phyloP scores from a whole-genome alignment of 257 asterid species.

The Solanum neorickii region DNA sequence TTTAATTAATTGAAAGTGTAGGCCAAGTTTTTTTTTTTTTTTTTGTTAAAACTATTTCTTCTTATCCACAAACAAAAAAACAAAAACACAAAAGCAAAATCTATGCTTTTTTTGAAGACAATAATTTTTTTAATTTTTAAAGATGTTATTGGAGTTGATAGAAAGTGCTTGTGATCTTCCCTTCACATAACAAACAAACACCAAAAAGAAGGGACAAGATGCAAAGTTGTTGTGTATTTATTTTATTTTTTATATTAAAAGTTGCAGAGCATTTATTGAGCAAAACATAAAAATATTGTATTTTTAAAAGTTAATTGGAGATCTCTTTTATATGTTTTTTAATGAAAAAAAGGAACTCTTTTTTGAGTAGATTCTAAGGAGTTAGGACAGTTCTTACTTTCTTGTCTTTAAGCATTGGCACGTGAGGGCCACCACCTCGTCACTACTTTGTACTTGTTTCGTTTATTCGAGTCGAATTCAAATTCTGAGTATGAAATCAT shows the following conservation, averaged over 20 bases:
- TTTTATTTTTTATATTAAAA: not conserved
- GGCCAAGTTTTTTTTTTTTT: not conserved
- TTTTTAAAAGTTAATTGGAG: not conserved
- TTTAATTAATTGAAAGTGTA: not conserved
- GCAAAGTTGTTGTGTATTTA: not conserved
- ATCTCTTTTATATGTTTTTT: not conserved
- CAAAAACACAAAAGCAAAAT: not conserved
- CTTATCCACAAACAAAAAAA: not conserved
- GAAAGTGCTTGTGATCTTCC: slow-evolving; percentile 10
- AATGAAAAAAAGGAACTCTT: not conserved
- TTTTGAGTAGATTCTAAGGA: not conserved
- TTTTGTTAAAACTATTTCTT: not conserved
- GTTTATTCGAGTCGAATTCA: not conserved
- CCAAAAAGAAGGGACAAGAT: not conserved
- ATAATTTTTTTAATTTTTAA: not conserved
- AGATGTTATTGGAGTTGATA: not conserved
- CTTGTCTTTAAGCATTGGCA: not conserved
- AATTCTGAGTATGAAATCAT: not conserved
- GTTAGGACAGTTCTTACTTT: not conserved
- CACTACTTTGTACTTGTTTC: not conserved
- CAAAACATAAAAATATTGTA: not conserved
- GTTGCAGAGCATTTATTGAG: not conserved
- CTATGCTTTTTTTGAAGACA: not conserved
- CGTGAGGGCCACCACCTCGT: not conserved
- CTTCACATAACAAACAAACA: slow-evolving; percentile 9